Evolutionary conservation across 371 early-diverging fungal genomes (phyloP).

Genomic region (Chytridium lagenaria): DNA sequence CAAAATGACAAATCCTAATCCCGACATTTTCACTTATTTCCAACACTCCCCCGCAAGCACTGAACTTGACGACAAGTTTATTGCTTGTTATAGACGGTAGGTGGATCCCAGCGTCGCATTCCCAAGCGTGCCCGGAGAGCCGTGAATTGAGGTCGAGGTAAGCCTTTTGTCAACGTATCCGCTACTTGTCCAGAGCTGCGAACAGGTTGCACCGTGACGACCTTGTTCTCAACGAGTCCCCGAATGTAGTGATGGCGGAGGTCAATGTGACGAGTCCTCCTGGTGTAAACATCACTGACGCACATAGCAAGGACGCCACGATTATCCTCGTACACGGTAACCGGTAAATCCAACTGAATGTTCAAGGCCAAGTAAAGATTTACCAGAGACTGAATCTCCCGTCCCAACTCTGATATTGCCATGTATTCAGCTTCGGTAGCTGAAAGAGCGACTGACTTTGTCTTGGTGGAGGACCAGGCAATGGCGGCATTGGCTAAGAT

Average conservation of each 20-base stretch:
- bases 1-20: no score
- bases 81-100: no score
- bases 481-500: conserved; percentile 19
- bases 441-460: conserved; percentile 18
- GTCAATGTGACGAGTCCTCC: conserved; percentile 29
- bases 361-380: conserved; percentile 19
- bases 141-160: no score
- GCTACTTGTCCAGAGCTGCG: no score
- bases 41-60: no score
- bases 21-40: no score
- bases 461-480: conserved; percentile 24
- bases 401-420: conserved; percentile 26
- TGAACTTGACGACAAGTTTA: no score
- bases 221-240: no score
- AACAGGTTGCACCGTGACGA: no score
- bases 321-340: conserved; percentile 31
- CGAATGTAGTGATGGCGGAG: conserved; percentile 33
- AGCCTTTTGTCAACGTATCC: no score
- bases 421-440: conserved; percentile 34
- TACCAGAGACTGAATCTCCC: conserved; percentile 15
- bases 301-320: conserved; percentile 12
- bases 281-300: conserved; percentile 20
- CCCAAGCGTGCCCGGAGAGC: no score
- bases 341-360: not conserved
- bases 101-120: no score